These are phyloP conservation scores for Pseudogymnoascus sp. DNA, from an alignment of 2,329 filamentous ascomycete genomes.

Conservation along the genomic window DNA sequence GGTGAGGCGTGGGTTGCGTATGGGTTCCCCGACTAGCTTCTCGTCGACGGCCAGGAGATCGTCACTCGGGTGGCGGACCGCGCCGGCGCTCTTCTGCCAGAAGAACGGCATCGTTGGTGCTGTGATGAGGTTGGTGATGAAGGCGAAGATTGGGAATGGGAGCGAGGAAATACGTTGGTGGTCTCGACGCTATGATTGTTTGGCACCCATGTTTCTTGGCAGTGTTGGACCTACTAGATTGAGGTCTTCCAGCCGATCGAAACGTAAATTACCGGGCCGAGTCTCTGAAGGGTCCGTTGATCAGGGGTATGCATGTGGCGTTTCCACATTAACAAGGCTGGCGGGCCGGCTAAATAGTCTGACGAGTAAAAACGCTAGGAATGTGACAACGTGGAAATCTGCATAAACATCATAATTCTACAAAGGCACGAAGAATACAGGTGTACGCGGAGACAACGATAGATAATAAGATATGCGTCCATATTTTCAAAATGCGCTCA, in stretches of 20 bases:
- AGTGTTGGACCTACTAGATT: not conserved
- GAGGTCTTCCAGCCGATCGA: not conserved
- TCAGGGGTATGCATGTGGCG: not conserved
- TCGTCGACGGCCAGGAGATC: not conserved
- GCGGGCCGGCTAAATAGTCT: not conserved
- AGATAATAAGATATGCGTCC: not conserved
- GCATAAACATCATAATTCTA: not conserved
- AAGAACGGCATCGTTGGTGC: not conserved
- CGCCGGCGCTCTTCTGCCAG: not conserved
- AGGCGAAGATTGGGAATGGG: not conserved
- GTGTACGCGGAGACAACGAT: not conserved
- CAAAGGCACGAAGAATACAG: not conserved
- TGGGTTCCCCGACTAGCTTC: not conserved
- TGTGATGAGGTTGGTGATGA: not conserved
- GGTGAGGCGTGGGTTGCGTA: not conserved
- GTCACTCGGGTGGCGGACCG: not conserved
- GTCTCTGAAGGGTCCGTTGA: not conserved
- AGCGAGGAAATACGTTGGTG: not conserved
- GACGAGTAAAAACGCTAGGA: too few species aligned
- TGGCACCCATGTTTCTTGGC: not conserved
- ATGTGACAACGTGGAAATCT: not conserved
- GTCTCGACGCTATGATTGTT: not conserved
- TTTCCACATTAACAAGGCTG: not conserved
- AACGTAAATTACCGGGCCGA: not conserved
- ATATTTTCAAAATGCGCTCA: not conserved